Conservation (phyloP, 2,329 filamentous ascomycete genomes). For the Cadophora sp. region DNA sequence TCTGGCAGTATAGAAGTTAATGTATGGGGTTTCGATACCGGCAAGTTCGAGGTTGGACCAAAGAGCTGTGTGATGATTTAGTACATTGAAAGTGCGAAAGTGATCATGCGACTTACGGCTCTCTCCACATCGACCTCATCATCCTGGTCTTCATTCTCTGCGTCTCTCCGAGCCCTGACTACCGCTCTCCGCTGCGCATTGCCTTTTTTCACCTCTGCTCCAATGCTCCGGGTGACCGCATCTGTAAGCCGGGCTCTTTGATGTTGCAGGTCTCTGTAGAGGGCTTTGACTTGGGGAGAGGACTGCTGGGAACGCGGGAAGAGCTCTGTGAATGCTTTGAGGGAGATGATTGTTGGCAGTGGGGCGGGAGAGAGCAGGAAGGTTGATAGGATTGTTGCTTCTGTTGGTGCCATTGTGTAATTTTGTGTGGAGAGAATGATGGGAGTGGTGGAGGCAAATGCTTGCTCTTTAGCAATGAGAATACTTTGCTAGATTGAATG, state of each 20-base stretch:
- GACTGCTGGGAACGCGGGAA: conserved; percentile 66
- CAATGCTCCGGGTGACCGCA: conserved; percentile 68
- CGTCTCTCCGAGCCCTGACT: conserved; percentile 57
- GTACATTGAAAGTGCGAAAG: neutral
- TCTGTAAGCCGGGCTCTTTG: conserved; percentile 75
- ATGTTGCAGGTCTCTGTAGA: conserved; percentile 82
- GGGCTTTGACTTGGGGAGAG: conserved; percentile 43
- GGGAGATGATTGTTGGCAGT: conserved; percentile 74
- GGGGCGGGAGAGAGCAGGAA: conserved; percentile 81
- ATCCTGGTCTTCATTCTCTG: conserved; percentile 62
- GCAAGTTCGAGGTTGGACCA: conserved; percentile 53
- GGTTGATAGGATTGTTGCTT: conserved; percentile 75
- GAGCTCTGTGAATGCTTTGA: conserved; percentile 76
- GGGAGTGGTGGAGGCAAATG: neutral
- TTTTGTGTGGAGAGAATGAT: neutral
- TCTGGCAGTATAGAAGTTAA: conserved; percentile 70
- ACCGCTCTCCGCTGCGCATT: conserved; percentile 64
- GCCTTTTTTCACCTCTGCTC: conserved; percentile 67
- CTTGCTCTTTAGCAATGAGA: neutral
- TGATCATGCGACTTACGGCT: conserved; percentile 51
- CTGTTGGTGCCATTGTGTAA: conserved; percentile 54
- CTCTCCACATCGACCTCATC: conserved; percentile 69
- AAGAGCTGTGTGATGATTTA: conserved; percentile 59
- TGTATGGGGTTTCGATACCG: conserved; percentile 62
- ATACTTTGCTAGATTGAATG: neutral